These are phyloP conservation scores for Geotrichum ghanense DNA, from an alignment of 805 yeast genomes.

Conservation along the genomic window DNA sequence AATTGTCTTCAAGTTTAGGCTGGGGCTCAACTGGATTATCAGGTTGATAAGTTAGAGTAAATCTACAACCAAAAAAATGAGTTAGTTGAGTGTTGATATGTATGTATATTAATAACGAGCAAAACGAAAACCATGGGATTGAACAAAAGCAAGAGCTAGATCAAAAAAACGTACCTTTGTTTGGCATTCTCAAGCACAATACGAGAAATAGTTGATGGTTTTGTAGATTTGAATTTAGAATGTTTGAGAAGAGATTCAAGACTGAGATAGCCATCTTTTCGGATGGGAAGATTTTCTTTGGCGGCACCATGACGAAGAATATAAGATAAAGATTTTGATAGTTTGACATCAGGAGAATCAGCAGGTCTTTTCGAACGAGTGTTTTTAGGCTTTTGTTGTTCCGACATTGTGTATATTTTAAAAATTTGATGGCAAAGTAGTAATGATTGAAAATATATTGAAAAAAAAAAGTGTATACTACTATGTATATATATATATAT, in stretches of 20 bases:
- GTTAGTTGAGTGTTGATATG: too few species aligned
- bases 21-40: not conserved
- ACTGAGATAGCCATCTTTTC: constrained; percentile 52
- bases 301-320: constrained; percentile 80
- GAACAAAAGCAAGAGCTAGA: not conserved
- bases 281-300: constrained; percentile 54
- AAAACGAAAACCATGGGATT: not conserved
- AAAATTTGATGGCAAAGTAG: too few species aligned
- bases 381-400: too few species aligned
- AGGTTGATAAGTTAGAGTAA: not conserved
- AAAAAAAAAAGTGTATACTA: too few species aligned
- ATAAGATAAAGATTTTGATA: constrained; percentile 67
- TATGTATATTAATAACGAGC: not conserved
- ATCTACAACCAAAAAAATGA: too few species aligned
- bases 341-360: constrained; percentile 25
- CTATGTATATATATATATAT: too few species aligned
- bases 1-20: not conserved
- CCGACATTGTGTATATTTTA: too few species aligned
- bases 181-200: constrained; percentile 61
- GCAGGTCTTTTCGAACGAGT: constrained; percentile 3
- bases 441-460: too few species aligned
- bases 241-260: constrained; percentile 44
- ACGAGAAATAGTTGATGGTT: constrained; percentile 43
- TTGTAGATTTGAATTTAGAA: constrained; percentile 43
- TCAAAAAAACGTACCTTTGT: constrained; percentile 55